Evolutionary conservation across 2,329 filamentous ascomycete genomes (phyloP).

Genomic region (Penicillium sp.): DNA sequence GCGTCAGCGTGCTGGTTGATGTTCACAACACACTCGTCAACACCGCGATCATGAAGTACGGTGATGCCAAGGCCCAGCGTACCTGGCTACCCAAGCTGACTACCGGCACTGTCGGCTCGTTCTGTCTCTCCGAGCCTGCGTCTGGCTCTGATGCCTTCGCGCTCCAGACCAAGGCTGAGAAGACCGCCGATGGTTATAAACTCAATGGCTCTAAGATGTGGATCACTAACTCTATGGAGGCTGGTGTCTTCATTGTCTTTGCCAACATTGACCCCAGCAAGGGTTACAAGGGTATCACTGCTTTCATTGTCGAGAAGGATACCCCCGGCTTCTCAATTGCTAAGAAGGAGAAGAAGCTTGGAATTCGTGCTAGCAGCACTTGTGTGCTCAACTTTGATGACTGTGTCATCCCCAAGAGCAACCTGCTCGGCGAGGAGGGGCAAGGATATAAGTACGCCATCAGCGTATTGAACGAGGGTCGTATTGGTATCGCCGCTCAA

Average conservation of each 20-base stretch:
- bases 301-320: conserved; percentile 90
- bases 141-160: conserved; percentile 97
- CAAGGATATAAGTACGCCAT: conserved; percentile 99
- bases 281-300: conserved; percentile 95
- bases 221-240: conserved; percentile 97
- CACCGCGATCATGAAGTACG: conserved; percentile 85
- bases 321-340: conserved; percentile 88
- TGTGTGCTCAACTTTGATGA: conserved; percentile 98
- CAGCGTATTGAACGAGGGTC: conserved; percentile 86
- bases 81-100: conserved; percentile 87
- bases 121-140: conserved; percentile 88
- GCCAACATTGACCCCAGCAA: conserved; percentile 89
- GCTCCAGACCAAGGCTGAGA: conserved; percentile 81
- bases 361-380: conserved; percentile 91
- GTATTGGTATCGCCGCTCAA: conserved; percentile 96
- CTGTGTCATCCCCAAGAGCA: conserved; percentile 81
- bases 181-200: conserved; percentile 78
- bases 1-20: conserved; percentile 90
- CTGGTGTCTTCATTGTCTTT: conserved; percentile 94
- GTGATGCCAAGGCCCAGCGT: conserved; percentile 71
- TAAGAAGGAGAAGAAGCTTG: conserved; percentile 99
- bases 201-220: conserved; percentile 97
- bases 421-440: conserved; percentile 82
- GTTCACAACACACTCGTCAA: conserved; percentile 99
- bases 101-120: conserved; percentile 83